Percentiles rank a stretch among this genome's conserved stretches.
Evolutionary conservation across 441 rosid species (phyloP).

Genomic region (Monsonia emarginata): DNA sequence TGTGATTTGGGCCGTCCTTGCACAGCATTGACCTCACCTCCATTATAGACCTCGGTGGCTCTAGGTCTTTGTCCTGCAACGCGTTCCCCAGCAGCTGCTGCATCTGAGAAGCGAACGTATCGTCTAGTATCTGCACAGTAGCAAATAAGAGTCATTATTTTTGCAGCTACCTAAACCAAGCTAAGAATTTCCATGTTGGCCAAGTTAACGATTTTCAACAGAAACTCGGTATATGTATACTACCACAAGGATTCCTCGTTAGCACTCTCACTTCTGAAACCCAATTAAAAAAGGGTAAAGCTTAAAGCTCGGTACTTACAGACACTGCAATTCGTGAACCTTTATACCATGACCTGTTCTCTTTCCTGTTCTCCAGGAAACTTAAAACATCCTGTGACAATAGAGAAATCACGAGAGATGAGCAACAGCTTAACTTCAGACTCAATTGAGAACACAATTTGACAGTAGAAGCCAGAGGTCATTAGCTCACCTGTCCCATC

Average conservation of each 20-base stretch:
- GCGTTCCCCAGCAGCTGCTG: constrained; percentile 71
- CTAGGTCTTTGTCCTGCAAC: constrained; percentile 75
- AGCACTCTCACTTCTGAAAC: neutral
- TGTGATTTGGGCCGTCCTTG: constrained; percentile 53
- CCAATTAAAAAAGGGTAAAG: neutral
- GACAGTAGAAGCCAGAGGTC: neutral
- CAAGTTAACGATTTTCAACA: neutral
- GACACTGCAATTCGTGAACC: constrained; percentile 84
- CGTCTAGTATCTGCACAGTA: constrained; percentile 66
- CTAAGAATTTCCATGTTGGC: too few relatives aligned
- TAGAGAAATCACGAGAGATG: constrained; percentile 8
- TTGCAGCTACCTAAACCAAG: too few relatives aligned
- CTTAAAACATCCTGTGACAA: constrained; percentile 58
- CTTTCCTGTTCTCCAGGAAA: constrained; percentile 88
- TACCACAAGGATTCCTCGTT: neutral
- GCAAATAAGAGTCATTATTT: too few relatives aligned
- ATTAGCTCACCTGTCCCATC: constrained; percentile 67
- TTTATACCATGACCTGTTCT: constrained; percentile 94
- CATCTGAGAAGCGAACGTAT: constrained; percentile 86
- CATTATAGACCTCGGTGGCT: constrained; percentile 77
- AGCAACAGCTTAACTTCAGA: too few relatives aligned
- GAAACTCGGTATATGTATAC: neutral
- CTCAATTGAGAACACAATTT: neutral
- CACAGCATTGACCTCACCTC: constrained; percentile 95
- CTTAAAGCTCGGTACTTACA: constrained; percentile 37